phyloP scores from a whole-genome alignment of 2,329 filamentous ascomycete genomes.

The Metarhizium anisopliae region DNA sequence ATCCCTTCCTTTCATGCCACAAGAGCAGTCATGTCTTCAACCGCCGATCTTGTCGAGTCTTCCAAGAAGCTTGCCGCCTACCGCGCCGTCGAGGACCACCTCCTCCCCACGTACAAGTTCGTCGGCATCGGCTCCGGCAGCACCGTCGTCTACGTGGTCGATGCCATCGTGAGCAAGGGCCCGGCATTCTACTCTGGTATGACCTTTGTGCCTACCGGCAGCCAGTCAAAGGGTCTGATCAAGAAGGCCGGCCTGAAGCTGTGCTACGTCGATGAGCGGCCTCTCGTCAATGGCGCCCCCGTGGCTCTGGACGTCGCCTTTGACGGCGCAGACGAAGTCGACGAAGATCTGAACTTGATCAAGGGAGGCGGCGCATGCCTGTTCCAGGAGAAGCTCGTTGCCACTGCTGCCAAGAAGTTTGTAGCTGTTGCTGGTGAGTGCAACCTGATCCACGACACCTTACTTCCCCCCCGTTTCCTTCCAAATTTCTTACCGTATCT shows the following conservation, averaged over 20 bases:
- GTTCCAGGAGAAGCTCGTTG: slow-evolving; percentile 96
- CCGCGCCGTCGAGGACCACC: slow-evolving; percentile 65
- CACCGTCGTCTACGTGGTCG: slow-evolving; percentile 77
- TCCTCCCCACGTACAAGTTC: slow-evolving; percentile 51
- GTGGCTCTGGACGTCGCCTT: slow-evolving; percentile 78
- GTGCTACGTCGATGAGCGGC: slow-evolving; percentile 58
- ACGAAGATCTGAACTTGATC: slow-evolving; percentile 90
- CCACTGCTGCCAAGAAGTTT: slow-evolving; percentile 74
- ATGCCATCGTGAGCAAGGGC: slow-evolving; percentile 61
- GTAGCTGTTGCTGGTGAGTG: slow-evolving; percentile 71
- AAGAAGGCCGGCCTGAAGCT: slow-evolving; percentile 38
- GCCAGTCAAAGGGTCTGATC: slow-evolving; percentile 82
- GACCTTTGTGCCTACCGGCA: slow-evolving; percentile 86
- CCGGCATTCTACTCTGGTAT: slow-evolving; percentile 49
- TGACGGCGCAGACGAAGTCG: slow-evolving; percentile 94
- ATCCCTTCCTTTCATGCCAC: background rate
- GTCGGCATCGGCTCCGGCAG: slow-evolving; percentile 76
- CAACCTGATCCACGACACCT: background rate
- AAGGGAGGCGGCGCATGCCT: slow-evolving; percentile 97
- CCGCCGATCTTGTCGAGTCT: slow-evolving; percentile 46
- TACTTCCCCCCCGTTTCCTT: background rate
- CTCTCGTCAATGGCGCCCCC: slow-evolving; percentile 31
- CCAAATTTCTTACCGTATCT: no score
- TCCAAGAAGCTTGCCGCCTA: slow-evolving; percentile 70
- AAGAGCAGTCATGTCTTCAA: slow-evolving; percentile 25